These are phyloP conservation scores for Xylariaceae sp. DNA, from an alignment of 2,329 filamentous ascomycete species.

Conservation along the genomic window DNA sequence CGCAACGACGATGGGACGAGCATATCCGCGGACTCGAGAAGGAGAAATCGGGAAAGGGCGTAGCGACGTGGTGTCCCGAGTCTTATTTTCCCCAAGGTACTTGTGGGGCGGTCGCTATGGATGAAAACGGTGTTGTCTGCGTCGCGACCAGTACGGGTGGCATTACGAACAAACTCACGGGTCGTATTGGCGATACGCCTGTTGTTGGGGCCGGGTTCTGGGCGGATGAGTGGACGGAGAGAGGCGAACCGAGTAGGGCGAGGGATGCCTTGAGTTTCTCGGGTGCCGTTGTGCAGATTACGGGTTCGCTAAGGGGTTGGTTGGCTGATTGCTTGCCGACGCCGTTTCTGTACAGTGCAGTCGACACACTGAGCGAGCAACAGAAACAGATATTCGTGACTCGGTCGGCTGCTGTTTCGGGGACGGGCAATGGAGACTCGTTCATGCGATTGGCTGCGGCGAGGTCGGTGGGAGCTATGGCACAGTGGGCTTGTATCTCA, in stretches of 20 bases:
- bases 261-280: slow-evolving; percentile 17
- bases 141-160: slow-evolving; percentile 69
- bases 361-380: slow-evolving; percentile 7
- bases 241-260: slow-evolving; percentile 33
- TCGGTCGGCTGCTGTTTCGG: slow-evolving; percentile 61
- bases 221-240: slow-evolving; percentile 77
- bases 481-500: slow-evolving; percentile 56
- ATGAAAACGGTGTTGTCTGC: slow-evolving; percentile 71
- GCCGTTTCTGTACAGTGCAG: slow-evolving; percentile 40
- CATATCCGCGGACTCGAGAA: slow-evolving; percentile 59
- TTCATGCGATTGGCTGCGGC: slow-evolving; percentile 73
- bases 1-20: slow-evolving; percentile 74
- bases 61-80: slow-evolving; percentile 55
- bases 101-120: slow-evolving; percentile 77
- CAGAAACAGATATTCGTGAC: slow-evolving; percentile 29
- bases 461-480: slow-evolving; percentile 70
- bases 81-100: slow-evolving; percentile 81
- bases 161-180: slow-evolving; percentile 84
- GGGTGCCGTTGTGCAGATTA: slow-evolving; percentile 39
- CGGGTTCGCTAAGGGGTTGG: slow-evolving; percentile 44
- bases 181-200: slow-evolving; percentile 82
- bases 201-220: slow-evolving; percentile 83
- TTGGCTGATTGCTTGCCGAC: slow-evolving; percentile 61
- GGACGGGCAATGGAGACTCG: slow-evolving; percentile 85
- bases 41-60: slow-evolving; percentile 39